Base-by-base conservation (phyloP, 1,139 yeast species). In the Saccharomyces pastorianus region DNA sequence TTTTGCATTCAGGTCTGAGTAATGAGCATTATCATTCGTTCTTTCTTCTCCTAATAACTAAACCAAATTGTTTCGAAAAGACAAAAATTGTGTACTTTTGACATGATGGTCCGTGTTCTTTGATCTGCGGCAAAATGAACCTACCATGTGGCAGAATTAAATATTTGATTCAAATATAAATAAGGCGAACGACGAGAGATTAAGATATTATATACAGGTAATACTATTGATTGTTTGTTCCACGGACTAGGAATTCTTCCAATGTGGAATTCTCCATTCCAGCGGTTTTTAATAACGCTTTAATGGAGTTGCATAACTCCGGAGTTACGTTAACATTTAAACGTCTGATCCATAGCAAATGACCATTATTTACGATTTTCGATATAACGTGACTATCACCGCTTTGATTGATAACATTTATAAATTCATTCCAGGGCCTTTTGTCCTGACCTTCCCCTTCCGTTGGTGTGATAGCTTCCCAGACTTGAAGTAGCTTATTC, bases 391-490 rank as follows among this genome's bases (percentile, higher is more conserved):
- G 41, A 8, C 27, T 11, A 46, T 64, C 61, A 8, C 53, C 51
- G 2, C 62, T 57, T 13, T 59, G 56, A 2, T 57, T 56, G 1
- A 65, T 31, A 20, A 57, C 34, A 27, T 59, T 49, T 27, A 66
- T 38, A n/a, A 63, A 60, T 6, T 58, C 53, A 5, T 49, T 46
- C 70, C 70, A 66, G 2, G 68, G 69, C 28, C 67, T 60, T 20
- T 50, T 50, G 47, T 65, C 68, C 20, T 51, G 56, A 4, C 56
- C 58, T 14, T 57, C 58, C 6, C 38, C 47, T 26, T 54, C 29
- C 28, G 46, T 51, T 14, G 51, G 50, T 11, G 55, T 49, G 23
- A 58, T 57, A 8, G 48, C 47, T 38, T 58, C 60, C 70, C 70
- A 66, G 34, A 64, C 60, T 32, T 55, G 56, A 46, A 61, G 55